Conservation (phyloP, 176 grass and related monocot species). For the Lolium multiflorum region DNA sequence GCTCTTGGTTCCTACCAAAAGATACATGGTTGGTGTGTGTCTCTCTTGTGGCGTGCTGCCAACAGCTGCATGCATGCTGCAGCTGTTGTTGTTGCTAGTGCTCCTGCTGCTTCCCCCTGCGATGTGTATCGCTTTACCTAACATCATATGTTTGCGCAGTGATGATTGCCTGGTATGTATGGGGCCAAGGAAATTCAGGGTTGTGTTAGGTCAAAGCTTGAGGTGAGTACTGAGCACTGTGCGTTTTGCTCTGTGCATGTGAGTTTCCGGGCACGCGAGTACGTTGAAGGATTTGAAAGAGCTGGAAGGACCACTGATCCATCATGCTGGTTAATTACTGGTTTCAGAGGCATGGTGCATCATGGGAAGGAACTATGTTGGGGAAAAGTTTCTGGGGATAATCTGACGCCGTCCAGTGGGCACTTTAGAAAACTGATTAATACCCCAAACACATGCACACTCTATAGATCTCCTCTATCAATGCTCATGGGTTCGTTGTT, state of each 20-base stretch:
- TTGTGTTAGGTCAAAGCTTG: conserved; percentile 38
- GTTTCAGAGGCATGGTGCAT: background rate
- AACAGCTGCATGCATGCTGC: conserved; percentile 31
- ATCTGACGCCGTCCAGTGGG: conserved; percentile 21
- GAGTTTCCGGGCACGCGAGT: background rate
- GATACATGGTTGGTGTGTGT: conserved; percentile 4
- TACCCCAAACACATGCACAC: conserved; percentile 2
- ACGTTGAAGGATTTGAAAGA: conserved; percentile 43
- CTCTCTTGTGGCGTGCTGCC: conserved; percentile 31
- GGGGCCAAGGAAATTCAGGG: background rate
- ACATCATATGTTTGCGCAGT: conserved; percentile 43
- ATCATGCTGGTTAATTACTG: background rate
- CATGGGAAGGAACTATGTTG: conserved; percentile 2
- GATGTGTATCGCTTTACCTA: conserved; percentile 43
- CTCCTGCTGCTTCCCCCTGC: background rate
- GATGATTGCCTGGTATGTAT: background rate
- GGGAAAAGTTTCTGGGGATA: conserved; percentile 26
- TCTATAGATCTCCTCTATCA: background rate
- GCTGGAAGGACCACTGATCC: background rate
- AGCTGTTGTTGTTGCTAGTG: conserved; percentile 8
- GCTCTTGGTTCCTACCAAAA: conserved; percentile 20
- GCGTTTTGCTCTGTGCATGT: conserved; percentile 8
- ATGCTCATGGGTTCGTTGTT: conserved; percentile 9
- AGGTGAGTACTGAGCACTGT: conserved; percentile 22
- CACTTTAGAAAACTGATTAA: conserved; percentile 21